Evolutionary conservation across 2,329 filamentous ascomycete genomes (phyloP).

Genomic region (Camillea tinctor): DNA sequence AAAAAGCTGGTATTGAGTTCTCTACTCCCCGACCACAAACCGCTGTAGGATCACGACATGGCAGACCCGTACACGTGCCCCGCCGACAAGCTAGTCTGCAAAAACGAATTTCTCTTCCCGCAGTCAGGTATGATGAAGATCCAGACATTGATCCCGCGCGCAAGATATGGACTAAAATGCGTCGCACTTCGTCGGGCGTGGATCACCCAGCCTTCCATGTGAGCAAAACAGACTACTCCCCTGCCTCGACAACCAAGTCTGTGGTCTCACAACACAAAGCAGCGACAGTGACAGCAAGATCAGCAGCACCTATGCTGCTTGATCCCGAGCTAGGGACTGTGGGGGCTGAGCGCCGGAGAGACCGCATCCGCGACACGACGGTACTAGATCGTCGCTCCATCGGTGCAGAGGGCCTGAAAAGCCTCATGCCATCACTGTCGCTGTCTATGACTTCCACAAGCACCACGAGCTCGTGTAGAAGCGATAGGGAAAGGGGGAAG

Average conservation of each 20-base stretch:
- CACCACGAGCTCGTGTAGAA: not conserved
- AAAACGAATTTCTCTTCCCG: slow-evolving; percentile 2
- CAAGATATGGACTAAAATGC: slow-evolving; percentile 32
- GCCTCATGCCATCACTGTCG: slow-evolving; percentile 28
- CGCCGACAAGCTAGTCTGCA: slow-evolving; percentile 15
- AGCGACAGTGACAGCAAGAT: not conserved
- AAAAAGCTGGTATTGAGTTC: slow-evolving; percentile 1
- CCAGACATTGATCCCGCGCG: slow-evolving; percentile 24
- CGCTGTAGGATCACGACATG: not conserved
- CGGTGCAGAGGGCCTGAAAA: slow-evolving; percentile 30
- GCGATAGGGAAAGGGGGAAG: not conserved
- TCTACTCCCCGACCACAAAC: slow-evolving; percentile 1
- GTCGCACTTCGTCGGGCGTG: slow-evolving; percentile 19
- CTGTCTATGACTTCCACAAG: slow-evolving; percentile 5
- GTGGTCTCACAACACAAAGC: not conserved
- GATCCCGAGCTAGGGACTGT: slow-evolving; percentile 2
- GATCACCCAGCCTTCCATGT: slow-evolving; percentile 16
- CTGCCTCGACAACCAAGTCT: slow-evolving; percentile 7
- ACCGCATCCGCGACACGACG: slow-evolving; percentile 25
- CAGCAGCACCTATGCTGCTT: no score
- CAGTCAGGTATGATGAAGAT: slow-evolving; percentile 4
- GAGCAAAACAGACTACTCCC: slow-evolving; percentile 12
- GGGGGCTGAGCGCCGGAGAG: slow-evolving; percentile 21
- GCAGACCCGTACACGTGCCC: slow-evolving; percentile 12
- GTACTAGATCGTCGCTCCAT: slow-evolving; percentile 30